phyloP scores from a whole-genome alignment of 768 basidiomycete genomes.

The Phaeotremella skinneri region DNA sequence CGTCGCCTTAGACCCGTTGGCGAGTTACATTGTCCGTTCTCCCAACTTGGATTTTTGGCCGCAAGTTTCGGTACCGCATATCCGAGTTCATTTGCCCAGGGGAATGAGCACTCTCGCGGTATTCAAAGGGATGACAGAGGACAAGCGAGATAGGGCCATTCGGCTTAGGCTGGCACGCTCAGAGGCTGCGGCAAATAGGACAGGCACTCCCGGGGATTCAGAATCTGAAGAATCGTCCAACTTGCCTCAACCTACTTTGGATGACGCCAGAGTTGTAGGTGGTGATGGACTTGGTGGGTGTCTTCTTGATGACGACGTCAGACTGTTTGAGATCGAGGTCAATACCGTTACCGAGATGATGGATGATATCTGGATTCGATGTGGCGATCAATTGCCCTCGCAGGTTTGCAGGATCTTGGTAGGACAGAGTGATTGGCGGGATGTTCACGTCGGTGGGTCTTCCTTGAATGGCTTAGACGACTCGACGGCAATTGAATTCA shows the following conservation, averaged over 20 bases:
- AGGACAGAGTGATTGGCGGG: constrained; percentile 32
- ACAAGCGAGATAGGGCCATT: constrained; percentile 16
- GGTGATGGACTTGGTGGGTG: constrained; percentile 35
- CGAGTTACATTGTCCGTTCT: constrained; percentile 26
- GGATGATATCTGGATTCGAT: constrained; percentile 35
- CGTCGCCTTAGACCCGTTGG: constrained; percentile 36
- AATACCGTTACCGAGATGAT: constrained; percentile 37
- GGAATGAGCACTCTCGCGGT: constrained; percentile 29
- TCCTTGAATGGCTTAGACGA: no score
- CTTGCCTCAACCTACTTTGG: no score
- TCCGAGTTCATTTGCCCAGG: constrained; percentile 38
- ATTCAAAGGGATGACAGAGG: constrained; percentile 34
- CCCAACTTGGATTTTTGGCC: constrained; percentile 37
- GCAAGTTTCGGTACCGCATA: constrained; percentile 27
- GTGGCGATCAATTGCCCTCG: constrained; percentile 35
- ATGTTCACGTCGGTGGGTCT: constrained; percentile 23
- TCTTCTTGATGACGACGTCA: constrained; percentile 25
- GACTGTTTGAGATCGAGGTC: constrained; percentile 44
- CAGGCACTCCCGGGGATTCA: no score
- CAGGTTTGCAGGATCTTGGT: constrained; percentile 39
- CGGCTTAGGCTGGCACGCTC: neutral
- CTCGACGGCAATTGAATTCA: no score
- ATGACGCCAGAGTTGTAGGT: constrained; percentile 22
- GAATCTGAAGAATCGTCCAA: no score
- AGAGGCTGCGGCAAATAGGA: neutral